These are phyloP conservation scores for Podaxis rugospora DNA, from an alignment of 768 basidiomycete species.

Conservation along the genomic window DNA sequence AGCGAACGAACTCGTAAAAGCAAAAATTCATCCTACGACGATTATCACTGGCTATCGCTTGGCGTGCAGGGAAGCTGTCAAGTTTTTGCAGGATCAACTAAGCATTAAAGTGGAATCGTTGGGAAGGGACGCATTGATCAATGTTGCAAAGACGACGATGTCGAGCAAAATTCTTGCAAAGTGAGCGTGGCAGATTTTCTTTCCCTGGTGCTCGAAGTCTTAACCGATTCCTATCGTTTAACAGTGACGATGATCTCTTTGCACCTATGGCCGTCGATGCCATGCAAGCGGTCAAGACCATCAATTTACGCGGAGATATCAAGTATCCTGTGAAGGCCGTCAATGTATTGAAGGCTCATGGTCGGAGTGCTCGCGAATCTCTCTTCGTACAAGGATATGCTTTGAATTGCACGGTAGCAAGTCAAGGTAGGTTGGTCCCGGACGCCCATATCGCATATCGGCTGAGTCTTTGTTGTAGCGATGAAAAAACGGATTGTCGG, in stretches of 20 bases:
- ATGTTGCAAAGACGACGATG: conserved; percentile 98
- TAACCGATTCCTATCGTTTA: neutral
- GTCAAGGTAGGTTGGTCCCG: conserved; percentile 68
- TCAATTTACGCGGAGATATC: conserved; percentile 90
- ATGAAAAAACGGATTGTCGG: conserved; percentile 94
- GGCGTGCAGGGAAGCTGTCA: conserved; percentile 95
- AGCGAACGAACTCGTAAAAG: conserved; percentile 96
- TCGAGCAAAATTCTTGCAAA: conserved; percentile 96
- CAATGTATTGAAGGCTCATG: conserved; percentile 97
- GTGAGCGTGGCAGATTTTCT: conserved; percentile 46
- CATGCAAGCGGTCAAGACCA: conserved; percentile 94
- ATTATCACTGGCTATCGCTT: conserved; percentile 98
- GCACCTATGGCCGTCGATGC: conserved; percentile 99
- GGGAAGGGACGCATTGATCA: conserved; percentile 90
- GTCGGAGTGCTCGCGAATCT: conserved; percentile 92
- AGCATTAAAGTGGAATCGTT: conserved; percentile 91
- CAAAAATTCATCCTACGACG: conserved; percentile 98
- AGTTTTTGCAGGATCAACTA: conserved; percentile 96
- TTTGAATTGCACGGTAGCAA: conserved; percentile 96
- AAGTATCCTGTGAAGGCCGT: conserved; percentile 99
- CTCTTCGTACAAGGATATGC: conserved; percentile 95
- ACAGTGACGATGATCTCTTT: conserved; percentile 94
- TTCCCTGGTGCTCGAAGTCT: neutral
- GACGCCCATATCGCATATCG: neutral
- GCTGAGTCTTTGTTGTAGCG: conserved; percentile 41